Conservation (phyloP, 2,329 filamentous ascomycete species). For the Seiridium cupressi region DNA sequence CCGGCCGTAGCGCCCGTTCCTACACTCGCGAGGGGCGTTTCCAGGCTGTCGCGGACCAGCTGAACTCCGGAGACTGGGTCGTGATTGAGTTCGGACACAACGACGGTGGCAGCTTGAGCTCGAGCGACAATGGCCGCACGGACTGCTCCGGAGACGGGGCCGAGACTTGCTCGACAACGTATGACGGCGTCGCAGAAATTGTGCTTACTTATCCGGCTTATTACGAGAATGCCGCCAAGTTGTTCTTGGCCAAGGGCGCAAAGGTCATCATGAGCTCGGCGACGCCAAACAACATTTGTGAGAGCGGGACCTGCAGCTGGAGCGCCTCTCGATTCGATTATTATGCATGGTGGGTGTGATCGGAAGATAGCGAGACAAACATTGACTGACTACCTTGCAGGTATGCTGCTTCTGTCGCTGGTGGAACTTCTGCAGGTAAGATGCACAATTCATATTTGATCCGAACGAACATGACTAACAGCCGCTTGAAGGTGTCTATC, state of each 20-base stretch:
- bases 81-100: conserved; percentile 74
- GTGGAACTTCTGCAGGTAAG: conserved; percentile 21
- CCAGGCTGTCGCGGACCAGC: conserved; percentile 48
- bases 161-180: conserved; percentile 52
- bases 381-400: conserved; percentile 12
- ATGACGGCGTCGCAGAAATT: conserved; percentile 49
- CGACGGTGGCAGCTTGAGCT: conserved; percentile 57
- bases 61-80: conserved; percentile 61
- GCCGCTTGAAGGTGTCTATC: conserved; percentile 39
- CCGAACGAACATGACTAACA: neutral
- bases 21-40: conserved; percentile 68
- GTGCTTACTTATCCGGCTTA: conserved; percentile 63
- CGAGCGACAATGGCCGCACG: conserved; percentile 58
- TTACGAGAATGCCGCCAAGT: conserved; percentile 53
- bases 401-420: conserved; percentile 34
- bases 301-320: conserved; percentile 50
- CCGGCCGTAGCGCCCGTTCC: conserved; percentile 64
- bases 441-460: neutral
- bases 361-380: neutral
- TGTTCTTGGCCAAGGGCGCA: conserved; percentile 55
- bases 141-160: conserved; percentile 55
- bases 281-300: conserved; percentile 60
- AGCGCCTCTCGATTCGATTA: conserved; percentile 51
- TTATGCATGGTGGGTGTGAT: conserved; percentile 38
- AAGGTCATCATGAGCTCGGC: conserved; percentile 57